Base-by-base conservation (phyloP, 768 basidiomycete species). In the Lactarius hengduanensis region DNA sequence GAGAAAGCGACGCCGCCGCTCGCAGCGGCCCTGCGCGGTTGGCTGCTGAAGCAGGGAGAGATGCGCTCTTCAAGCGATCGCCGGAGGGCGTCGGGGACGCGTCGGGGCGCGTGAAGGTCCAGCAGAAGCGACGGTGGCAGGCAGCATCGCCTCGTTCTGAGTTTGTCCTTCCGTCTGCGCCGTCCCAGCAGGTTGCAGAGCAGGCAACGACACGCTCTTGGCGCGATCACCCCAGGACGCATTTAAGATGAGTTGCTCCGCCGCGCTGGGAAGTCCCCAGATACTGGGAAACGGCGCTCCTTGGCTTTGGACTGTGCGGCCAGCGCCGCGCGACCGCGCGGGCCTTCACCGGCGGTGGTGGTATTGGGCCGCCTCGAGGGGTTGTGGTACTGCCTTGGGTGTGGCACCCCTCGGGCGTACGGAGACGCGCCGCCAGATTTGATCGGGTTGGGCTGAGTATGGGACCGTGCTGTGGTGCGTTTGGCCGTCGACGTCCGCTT, bases 331-430 rank as follows among this genome's bases (percentile, higher is more conserved):
- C 60, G 60, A 32, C 60, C 6, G 60, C 47, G 9, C 60, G 60
- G 16, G 60, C 60, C 22, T 61, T 61, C 22, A 53, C 11, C 16
- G 60, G 47, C 15, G 60, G 60, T 50, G 60, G 47, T 61, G 60
- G 53, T 61, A 50, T 34, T 34, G 47, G 10, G 45, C 47, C 15
- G 60, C 60, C 16, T 61, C 60, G 34, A 61, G 47, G 5, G 60
- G 60, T 28, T 61, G 60, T 15, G 60, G 60, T 26, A 61, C 60
- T 26, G 60, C 15, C 16, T 53, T 61, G n/a, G 47, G 60, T 22
- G 22, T 45, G 60, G 60, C 34, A 50, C 60, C 13, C 60, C 60
- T 10, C n/a, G 34, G 16, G 60, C 22, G 5, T 61, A 53, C 10
- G 60, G 20, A 11, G 60, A 61, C 22, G 22, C 13, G 6, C 34